Base-by-base conservation (phyloP, 177 flowering plant genomes). In the Vitis hybrid region DNA sequence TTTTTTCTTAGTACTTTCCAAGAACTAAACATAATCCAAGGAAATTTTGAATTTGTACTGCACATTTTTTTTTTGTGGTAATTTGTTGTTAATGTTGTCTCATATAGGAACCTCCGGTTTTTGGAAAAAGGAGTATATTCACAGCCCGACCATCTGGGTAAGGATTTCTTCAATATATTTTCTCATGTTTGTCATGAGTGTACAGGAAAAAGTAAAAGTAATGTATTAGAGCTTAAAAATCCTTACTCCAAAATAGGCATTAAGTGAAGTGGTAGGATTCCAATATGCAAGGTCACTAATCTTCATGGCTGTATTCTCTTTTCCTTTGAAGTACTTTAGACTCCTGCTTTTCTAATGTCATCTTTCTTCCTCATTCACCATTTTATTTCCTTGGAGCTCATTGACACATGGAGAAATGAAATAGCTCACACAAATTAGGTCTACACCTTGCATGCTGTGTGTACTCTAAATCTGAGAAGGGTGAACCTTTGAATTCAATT, bases 81-180 rank as follows among this genome's bases (percentile, higher is more conserved):
- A 2, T 20, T 39, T 20, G 5, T 62, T 20, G 62, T 53, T n/a
- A 49, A 54, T 72, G 20, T 69, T 71, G 9, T 68, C 16, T 77
- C 50, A 62, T 78, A 45, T 78, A 95, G 99, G 98, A 86, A 65
- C 90, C 99, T 2, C 99, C 99, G 1, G 88, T 95, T 68, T 88
- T 95, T 74, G 99, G 97, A 57, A 95, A 91, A 88, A 85, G 79
- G 82, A 90, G 96, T 9, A 77, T 91, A 74, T 90, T 93, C 79
- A 83, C 88, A 29, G 67, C 86, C 57, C 74, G 77, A 20, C 65
- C 86, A 68, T 79, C 93, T 73, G 96, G 93, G 99, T 95, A 85
- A 91, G 91, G 19, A 62, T 74, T 63, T 65, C 15, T 59, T 2
- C 68, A 14, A 22, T 31, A 56, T 16, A 45, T 56, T 11, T n/a